A percentile compares a stretch with the other conserved stretches of the same genome.
Conservation (phyloP, 306 rosid genomes). For the Clitoria ternatea region DNA sequence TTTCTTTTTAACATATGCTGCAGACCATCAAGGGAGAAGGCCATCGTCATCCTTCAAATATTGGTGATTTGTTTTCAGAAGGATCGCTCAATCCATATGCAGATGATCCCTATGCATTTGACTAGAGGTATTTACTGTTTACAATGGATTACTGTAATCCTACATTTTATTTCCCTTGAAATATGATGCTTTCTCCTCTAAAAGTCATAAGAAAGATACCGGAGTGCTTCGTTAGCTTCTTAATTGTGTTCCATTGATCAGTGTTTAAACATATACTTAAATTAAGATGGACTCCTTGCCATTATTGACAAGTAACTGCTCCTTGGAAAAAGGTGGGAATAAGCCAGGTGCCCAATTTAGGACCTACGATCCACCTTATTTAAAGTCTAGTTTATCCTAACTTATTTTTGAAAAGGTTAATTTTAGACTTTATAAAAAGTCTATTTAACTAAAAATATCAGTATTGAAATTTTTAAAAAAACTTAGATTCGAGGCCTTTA, state of each 20-base stretch:
- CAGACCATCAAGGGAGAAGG: conserved; percentile 56
- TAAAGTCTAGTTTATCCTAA: too few relatives aligned
- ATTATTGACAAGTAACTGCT: not conserved
- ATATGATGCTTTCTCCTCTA: conserved; percentile 5
- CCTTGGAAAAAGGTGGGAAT: too few relatives aligned
- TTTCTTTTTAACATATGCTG: conserved; percentile 2
- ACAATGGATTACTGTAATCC: not conserved
- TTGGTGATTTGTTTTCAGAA: conserved; percentile 92
- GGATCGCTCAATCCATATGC: conserved; percentile 97
- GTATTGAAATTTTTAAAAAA: too few relatives aligned
- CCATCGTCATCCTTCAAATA: conserved; percentile 63
- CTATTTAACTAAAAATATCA: too few relatives aligned
- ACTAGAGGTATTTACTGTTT: conserved; percentile 73
- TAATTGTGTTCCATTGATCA: not conserved
- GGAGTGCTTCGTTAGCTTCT: not conserved
- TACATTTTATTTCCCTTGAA: not conserved
- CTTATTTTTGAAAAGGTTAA: too few relatives aligned
- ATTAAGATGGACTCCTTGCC: not conserved
- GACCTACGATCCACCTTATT: too few relatives aligned
- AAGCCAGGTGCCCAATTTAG: too few relatives aligned
- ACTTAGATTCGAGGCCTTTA: too few relatives aligned
- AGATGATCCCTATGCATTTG: conserved; percentile 96
- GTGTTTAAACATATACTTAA: not conserved
- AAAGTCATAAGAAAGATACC: not conserved
- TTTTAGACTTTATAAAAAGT: too few relatives aligned